phyloP scores from a whole-genome alignment of 768 basidiomycete genomes.

The Obba rivulosa region DNA sequence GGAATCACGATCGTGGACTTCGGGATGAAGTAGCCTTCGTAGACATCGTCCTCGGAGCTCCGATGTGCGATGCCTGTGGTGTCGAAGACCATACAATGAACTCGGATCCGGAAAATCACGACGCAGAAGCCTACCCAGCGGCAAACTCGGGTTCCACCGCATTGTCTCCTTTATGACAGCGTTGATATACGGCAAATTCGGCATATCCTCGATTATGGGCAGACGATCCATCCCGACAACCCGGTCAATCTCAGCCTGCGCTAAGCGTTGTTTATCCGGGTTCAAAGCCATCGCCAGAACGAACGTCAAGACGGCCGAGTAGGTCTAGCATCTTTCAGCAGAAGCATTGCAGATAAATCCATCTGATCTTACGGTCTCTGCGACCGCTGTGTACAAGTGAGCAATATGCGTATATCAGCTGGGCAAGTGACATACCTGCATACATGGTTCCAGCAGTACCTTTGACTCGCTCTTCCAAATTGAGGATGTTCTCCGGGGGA shows the following conservation, averaged over 20 bases:
- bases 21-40: slow-evolving; percentile 17
- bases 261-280: slow-evolving; percentile 21
- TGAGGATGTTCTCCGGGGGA: not conserved
- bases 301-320: slow-evolving; percentile 22
- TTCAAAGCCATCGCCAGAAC: slow-evolving; percentile 30
- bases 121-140: slow-evolving; percentile 18
- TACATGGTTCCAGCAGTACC: slow-evolving; percentile 6
- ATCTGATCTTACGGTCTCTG: slow-evolving; percentile 5
- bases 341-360: slow-evolving; percentile 30
- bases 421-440: slow-evolving; percentile 4
- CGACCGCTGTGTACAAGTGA: slow-evolving; percentile 6
- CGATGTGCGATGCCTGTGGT: slow-evolving; percentile 15
- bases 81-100: too few relatives aligned
- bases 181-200: slow-evolving; percentile 18
- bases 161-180: slow-evolving; percentile 22
- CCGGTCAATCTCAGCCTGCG: slow-evolving; percentile 25
- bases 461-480: slow-evolving; percentile 5
- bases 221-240: slow-evolving; percentile 20
- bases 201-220: slow-evolving; percentile 20
- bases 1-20: slow-evolving; percentile 11
- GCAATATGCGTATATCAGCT: not conserved
- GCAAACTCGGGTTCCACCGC: slow-evolving; percentile 31
- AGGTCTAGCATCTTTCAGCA: slow-evolving; percentile 12
- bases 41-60: slow-evolving; percentile 18
- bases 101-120: not conserved